These are phyloP conservation scores for Austroboletus eburneus DNA, from an alignment of 768 basidiomycete genomes.

Conservation along the genomic window DNA sequence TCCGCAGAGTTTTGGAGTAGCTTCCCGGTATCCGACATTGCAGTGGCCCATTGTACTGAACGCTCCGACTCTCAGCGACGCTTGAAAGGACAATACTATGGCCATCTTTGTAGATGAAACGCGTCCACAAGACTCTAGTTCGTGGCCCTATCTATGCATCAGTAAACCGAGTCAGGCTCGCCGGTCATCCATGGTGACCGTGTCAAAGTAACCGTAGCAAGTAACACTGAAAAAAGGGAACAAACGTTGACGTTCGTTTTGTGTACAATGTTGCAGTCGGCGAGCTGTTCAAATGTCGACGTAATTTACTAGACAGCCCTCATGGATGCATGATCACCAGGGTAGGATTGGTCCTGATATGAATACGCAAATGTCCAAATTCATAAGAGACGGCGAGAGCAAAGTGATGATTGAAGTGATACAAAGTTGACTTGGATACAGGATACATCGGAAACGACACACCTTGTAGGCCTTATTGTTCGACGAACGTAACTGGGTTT, in stretches of 20 bases:
- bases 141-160: neutral
- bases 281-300: neutral
- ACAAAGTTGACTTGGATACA: too few species aligned
- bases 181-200: neutral
- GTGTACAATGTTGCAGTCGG: neutral
- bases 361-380: too few species aligned
- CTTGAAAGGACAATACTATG: neutral
- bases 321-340: too few species aligned
- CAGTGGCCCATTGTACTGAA: too few species aligned
- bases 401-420: too few species aligned
- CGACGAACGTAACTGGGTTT: too few species aligned
- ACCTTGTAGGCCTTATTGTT: too few species aligned
- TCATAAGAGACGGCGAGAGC: too few species aligned
- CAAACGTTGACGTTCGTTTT: neutral
- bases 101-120: neutral
- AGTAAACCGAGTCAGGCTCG: neutral
- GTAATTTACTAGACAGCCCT: too few species aligned
- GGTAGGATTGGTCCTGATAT: neutral
- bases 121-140: neutral
- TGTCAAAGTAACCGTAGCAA: neutral
- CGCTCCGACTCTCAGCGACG: neutral
- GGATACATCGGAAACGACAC: too few species aligned
- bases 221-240: neutral
- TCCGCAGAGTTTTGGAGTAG: too few species aligned
- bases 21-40: too few species aligned